Evolutionary conservation across 495 filamentous ascomycete species (phyloP), one percentile per base, ranked within the genome.

Genomic region (Achaetomiella virescens): DNA sequence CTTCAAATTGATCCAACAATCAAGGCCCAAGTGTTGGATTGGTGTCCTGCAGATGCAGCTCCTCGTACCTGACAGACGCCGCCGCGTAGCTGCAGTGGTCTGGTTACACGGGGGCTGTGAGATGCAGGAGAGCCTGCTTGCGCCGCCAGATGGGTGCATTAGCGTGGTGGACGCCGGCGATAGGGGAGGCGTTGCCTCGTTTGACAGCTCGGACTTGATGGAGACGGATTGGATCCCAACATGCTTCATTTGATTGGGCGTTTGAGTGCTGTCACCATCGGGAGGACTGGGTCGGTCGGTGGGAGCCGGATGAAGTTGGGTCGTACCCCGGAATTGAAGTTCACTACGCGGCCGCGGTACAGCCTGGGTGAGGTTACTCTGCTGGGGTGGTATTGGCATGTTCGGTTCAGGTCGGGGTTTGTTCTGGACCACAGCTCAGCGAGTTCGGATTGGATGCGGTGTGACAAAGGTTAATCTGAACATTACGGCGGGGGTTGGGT

Each of bases 361-460:
- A 22, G 40, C 22, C 47, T 10, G 18, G 33, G 20, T 8, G 24
- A 21, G 36, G 36, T 51, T 2, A 20, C 48, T 4, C 41, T 20
- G n/a, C 15, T 51, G 35, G 6, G 27, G 21, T 50, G 45, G 27
- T 21, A 35, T 48, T 35, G 45, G 45, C 45, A 33, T 20, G 45
- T n/a, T 50, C 48, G 20, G 35, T 38, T 25, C 45, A 33, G 18
- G 45, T n/a, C 37, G 21, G 20, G 35, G 17, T 22, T 25, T 36
- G 29, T 22, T 36, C 29, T 36, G 46, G 46, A 22, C 46, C 29
- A 0, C n/a, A 14, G 29, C 1, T 37, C 14, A 15, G 29, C 31
- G 20, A 38, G 20, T n/a, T n/a, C 9, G 24, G 48, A 42, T 51
- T 51, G 48, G 48, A 31, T 29, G 50, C 50, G 10, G 38, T 43